These are phyloP conservation scores for Cladorrhinum sp. DNA, from an alignment of 2,329 filamentous ascomycete genomes.

Conservation along the genomic window DNA sequence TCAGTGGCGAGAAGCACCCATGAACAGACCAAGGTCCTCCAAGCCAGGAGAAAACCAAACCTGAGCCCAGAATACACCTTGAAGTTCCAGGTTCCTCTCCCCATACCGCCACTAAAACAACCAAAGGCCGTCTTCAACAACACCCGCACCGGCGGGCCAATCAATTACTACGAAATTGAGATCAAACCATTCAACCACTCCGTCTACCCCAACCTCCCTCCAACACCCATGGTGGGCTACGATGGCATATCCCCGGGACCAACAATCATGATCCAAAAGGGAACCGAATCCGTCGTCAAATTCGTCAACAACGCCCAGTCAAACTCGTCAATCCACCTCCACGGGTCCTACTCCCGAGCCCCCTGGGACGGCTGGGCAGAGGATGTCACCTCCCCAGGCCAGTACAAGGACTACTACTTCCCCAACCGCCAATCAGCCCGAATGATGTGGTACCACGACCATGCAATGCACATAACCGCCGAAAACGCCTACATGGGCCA, in stretches of 20 bases:
- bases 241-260: conserved; percentile 55
- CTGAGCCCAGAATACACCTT: conserved; percentile 36
- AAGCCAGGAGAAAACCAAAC: conserved; percentile 1
- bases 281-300: conserved; percentile 51
- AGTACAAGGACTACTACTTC: conserved; percentile 63
- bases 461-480: conserved; percentile 44
- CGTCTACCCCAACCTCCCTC: conserved; percentile 36
- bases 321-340: conserved; percentile 50
- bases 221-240: conserved; percentile 43
- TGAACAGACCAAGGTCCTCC: background rate
- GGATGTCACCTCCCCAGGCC: conserved; percentile 46
- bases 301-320: conserved; percentile 48
- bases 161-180: conserved; percentile 38
- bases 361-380: conserved; percentile 51
- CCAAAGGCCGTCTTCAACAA: conserved; percentile 39
- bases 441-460: conserved; percentile 57
- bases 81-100: conserved; percentile 41
- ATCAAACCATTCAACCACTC: conserved; percentile 34
- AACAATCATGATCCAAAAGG: conserved; percentile 47
- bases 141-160: conserved; percentile 34
- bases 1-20: background rate
- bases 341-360: conserved; percentile 50
- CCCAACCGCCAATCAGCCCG: conserved; percentile 53
- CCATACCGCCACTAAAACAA: conserved; percentile 43
- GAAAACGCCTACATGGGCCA: conserved; percentile 56